Evolutionary conservation across 2,329 filamentous ascomycete genomes (phyloP), one percentile per base, ranked within the genome.

Genomic region (Thyridium curvatum): DNA sequence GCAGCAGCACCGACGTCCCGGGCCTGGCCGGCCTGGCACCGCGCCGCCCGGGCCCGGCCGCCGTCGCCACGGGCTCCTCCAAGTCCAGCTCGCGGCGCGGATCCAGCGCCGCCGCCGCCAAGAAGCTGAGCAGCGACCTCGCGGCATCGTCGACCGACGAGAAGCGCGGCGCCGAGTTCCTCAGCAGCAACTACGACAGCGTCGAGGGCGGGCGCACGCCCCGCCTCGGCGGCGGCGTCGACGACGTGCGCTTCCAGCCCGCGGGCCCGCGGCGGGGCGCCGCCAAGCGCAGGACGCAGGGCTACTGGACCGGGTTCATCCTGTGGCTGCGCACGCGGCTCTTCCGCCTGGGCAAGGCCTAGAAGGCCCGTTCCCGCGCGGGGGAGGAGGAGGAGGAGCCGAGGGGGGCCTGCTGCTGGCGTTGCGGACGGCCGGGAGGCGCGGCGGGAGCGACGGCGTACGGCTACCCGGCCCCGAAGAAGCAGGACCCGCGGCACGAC

Each of bases 311-410:
- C 8, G 70, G 69, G 16, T 81, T 83, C 48, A 65, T 82, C 37
- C 64, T 83, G 40, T 83, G 79, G 79, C 54, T 83, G 18, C 66
- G 77, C 43, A 82, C 78, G n/a, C 66, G 70, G 42, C 58, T 76
- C 26, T 56, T 76, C 34, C 61, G 66, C 7, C 54, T 69, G 42
- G 49, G 58, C 37, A 54, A 54, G 38, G 46, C 46, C 21, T 26
- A 26, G 21, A 26, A 26, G 10, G 21, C 10, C 21, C 21, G 10
- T 10, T 26, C 21, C 21, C 21, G 21, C 6, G 21, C 21, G 6
- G 10, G n/a, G n/a, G n/a, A n/a, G n/a, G n/a, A n/a, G n/a, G n/a
- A n/a, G n/a, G n/a, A n/a, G n/a, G n/a, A n/a, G n/a, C n/a, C n/a
- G n/a, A n/a, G n/a, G n/a, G n/a, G n/a, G n/a, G n/a, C n/a, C n/a